A percentile compares a stretch with the other conserved stretches of the same genome.
Conservation (phyloP, 2,329 filamentous ascomycete species). For the Onygenales sp. region DNA sequence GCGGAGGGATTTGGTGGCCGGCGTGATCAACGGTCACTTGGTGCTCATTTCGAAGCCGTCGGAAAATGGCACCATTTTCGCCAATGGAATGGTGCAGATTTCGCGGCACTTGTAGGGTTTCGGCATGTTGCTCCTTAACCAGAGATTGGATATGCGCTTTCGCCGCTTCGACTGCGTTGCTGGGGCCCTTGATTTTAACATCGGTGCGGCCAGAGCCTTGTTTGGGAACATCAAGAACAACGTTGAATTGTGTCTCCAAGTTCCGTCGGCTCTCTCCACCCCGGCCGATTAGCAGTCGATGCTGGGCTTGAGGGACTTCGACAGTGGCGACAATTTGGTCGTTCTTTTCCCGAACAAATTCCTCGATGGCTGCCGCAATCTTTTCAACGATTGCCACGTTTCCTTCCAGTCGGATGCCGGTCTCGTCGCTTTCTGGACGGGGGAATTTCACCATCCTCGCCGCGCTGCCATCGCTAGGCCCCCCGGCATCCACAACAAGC, state of each 20-base stretch:
- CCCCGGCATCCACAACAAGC: conserved; percentile 80
- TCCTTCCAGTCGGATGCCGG: conserved; percentile 80
- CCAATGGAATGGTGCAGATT: conserved; percentile 69
- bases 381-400: conserved; percentile 76
- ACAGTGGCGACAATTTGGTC: conserved; percentile 69
- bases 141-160: conserved; percentile 71
- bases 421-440: conserved; percentile 72
- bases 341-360: conserved; percentile 72
- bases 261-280: conserved; percentile 79
- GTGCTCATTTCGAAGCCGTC: conserved; percentile 73
- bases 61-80: conserved; percentile 90
- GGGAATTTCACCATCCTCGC: conserved; percentile 92
- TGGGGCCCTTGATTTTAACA: conserved; percentile 74
- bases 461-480: conserved; percentile 75
- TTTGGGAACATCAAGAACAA: conserved; percentile 82
- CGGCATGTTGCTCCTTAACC: conserved; percentile 77
- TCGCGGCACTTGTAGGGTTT: conserved; percentile 75
- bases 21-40: conserved; percentile 88
- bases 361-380: conserved; percentile 72
- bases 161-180: conserved; percentile 70
- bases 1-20: conserved; percentile 65
- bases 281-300: conserved; percentile 81
- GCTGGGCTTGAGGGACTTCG: conserved; percentile 82
- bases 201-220: conserved; percentile 76
- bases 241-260: conserved; percentile 75